phyloP scores from a whole-genome alignment of 1,284 basidiomycete species.

The Puccinia sorghi region DNA sequence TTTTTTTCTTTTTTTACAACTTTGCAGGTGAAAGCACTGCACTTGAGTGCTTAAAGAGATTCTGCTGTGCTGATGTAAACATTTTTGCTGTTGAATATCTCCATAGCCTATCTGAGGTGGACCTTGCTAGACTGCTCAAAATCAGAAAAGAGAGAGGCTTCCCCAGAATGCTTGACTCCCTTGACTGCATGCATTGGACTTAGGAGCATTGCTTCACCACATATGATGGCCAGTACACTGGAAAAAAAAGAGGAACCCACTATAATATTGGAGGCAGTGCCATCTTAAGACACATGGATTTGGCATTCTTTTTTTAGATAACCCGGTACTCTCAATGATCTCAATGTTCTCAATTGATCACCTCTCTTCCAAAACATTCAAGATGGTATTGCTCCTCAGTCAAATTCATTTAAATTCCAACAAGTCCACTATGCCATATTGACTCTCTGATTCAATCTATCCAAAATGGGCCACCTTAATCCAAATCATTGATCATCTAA shows the following conservation, averaged over 20 bases:
- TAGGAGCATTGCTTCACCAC: slow-evolving; percentile 14
- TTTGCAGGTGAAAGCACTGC: not conserved
- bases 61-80: not conserved
- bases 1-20: too few relatives aligned
- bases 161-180: slow-evolving; percentile 13
- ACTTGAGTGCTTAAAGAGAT: not conserved
- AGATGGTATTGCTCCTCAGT: not conserved
- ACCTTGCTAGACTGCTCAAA: not conserved
- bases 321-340: too few relatives aligned
- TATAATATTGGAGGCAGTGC: too few relatives aligned
- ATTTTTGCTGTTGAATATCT: not conserved
- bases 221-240: not conserved
- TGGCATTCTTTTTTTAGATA: too few relatives aligned
- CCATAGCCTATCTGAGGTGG: not conserved
- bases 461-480: not conserved
- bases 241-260: slow-evolving; percentile 36
- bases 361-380: not conserved
- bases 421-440: not conserved
- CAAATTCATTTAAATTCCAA: not conserved
- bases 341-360: not conserved
- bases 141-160: not conserved
- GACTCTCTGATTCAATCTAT: slow-evolving; percentile 1
- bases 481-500: not conserved
- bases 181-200: slow-evolving; percentile 32
- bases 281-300: too few relatives aligned